Base-by-base conservation (phyloP, 345 rosid species). In the Ceriops zippeliana region DNA sequence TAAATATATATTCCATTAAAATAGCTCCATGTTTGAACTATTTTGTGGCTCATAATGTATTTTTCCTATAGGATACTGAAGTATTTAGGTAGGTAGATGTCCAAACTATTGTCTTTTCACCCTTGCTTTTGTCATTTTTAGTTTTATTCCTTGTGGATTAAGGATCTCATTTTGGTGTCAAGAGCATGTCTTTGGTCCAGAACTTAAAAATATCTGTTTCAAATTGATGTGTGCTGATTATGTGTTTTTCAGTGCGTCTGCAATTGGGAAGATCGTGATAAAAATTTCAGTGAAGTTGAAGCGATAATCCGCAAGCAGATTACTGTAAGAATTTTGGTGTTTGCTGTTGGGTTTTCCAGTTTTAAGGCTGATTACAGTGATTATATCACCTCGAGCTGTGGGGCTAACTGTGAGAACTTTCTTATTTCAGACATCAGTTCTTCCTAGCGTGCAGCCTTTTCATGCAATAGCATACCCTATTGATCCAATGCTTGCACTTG, bases 381-480 rank as follows among this genome's bases (percentile, higher is more conserved):
- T 64, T 10, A 13, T 31, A 19, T 47, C 7, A 20, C 46, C 5
- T 32, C 27, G 28, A 49, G 51, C 35, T 65, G 11, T 52, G 30
- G 13, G 34, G 5, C 52, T 54, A 54, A 72, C 27, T 51, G 17
- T 21, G 24, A 49, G 5, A 63, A 70, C 27, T 54, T 22, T 53
- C 19, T 69, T 26, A 24, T 78, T 68, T 67, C 89, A 95, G 99
- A 83, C 86, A 87, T 86, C 97, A 21, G 89, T 86, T 74, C 86
- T 95, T 67, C 99, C 99, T 16, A 95, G 98, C 62, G 98, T 95
- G 65, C 99, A 95, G 73, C 99, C 99, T 69, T 95, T 95, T 79
- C 99, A 95, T 82, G 99, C 98, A 30, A 90, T 95, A 73, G 99
- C 99, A 67, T 92, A 92, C 83, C 99, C 99, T 58, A 84, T 96